Conservation (phyloP, 179 eudicot genomes). For the Corrigiola litoralis region DNA sequence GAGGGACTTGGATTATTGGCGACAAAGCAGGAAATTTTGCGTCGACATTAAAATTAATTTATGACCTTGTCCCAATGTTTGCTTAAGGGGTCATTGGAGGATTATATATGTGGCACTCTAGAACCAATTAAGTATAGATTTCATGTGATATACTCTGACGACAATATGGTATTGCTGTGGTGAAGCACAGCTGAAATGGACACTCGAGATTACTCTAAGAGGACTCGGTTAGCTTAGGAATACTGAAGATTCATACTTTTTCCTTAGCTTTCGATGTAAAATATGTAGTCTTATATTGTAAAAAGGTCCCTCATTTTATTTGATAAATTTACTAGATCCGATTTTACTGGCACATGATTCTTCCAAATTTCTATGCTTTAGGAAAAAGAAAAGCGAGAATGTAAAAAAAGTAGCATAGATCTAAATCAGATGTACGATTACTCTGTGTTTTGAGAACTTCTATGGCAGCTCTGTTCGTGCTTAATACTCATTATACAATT, state of each 20-base stretch:
- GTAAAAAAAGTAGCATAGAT: constrained; percentile 5
- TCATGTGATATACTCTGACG: not conserved
- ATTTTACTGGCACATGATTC: constrained; percentile 13
- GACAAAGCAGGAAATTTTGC: no score
- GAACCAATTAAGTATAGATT: not conserved
- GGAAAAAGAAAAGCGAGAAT: constrained; percentile 19
- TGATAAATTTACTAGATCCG: constrained; percentile 8
- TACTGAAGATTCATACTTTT: not conserved
- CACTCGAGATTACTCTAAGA: no score
- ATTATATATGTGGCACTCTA: not conserved
- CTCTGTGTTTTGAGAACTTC: not conserved
- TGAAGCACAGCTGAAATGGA: no score
- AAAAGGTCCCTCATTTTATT: not conserved
- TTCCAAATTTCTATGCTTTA: constrained; percentile 21
- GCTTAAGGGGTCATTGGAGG: no score
- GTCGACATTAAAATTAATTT: no score
- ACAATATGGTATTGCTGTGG: no score
- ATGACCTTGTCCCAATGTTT: no score
- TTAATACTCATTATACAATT: no score
- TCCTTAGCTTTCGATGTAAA: constrained; percentile 9
- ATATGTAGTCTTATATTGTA: constrained; percentile 17
- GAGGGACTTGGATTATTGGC: no score
- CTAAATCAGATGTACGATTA: constrained; percentile 15
- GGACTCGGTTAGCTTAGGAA: no score
- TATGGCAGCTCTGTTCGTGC: not conserved